These are phyloP conservation scores for Colletotrichum limetticola DNA, from an alignment of 2,329 filamentous ascomycete genomes.

Conservation along the genomic window DNA sequence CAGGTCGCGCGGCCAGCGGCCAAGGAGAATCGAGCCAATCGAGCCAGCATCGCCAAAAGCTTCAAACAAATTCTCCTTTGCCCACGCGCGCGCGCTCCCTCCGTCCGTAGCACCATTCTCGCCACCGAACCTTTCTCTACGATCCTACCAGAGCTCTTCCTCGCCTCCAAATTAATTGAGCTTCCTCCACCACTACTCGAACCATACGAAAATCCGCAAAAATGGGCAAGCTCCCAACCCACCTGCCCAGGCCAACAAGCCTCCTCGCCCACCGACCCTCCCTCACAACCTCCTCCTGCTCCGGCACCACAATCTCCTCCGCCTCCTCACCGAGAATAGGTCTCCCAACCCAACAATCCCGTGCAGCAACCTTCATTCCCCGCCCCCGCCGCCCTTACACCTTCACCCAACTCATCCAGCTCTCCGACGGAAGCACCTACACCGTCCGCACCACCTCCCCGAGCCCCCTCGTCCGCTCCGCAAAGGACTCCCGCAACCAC, in stretches of 20 bases:
- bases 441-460: constrained; percentile 83
- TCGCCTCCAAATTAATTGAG: neutral
- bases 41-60: constrained; percentile 14
- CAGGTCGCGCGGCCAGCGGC: neutral
- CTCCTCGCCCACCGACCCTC: constrained; percentile 12
- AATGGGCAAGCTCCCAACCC: constrained; percentile 33
- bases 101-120: too few relatives aligned
- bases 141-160: neutral
- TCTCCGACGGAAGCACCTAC: constrained; percentile 90
- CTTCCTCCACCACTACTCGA: neutral
- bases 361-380: constrained; percentile 85
- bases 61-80: neutral
- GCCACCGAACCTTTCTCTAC: too few relatives aligned
- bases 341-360: constrained; percentile 58
- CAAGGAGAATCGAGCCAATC: neutral
- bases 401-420: constrained; percentile 95
- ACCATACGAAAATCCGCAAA: constrained; percentile 9
- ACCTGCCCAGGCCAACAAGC: constrained; percentile 27
- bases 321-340: constrained; percentile 8
- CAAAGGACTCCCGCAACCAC: constrained; percentile 90
- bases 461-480: constrained; percentile 64
- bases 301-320: constrained; percentile 37
- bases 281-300: constrained; percentile 39
- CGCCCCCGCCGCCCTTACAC: constrained; percentile 94
- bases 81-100: neutral